Evolutionary conservation across 768 basidiomycete species (phyloP), one percentile per base, ranked within the genome.

Genomic region (Amanita molliuscula): DNA sequence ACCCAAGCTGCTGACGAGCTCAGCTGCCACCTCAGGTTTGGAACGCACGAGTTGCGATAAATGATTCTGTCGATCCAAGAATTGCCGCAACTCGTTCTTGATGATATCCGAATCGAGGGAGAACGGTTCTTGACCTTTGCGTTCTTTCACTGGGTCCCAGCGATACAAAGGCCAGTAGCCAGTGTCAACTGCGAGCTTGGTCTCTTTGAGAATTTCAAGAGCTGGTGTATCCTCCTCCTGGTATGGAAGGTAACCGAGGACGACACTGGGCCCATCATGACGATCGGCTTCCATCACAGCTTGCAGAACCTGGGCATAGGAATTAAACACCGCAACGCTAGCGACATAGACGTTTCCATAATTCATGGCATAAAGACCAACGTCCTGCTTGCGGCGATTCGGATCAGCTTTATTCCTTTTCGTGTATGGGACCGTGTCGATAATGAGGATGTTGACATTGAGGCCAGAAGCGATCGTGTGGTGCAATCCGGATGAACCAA

Each of bases 121-220:
- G 73, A 99, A 99, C 13, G 88, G 85, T 55, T 94, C 91, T 61
- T 82, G 74, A 36, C 85, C 85, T 38, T 65, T 67, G 21, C 65
- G 67, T 59, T 93, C 89, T 64, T 88, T 86, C 58, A 77, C 75
- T 0, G 96, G 96, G 65, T 99, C 84, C 94, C 95, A 99, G 50
- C 96, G 79, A 74, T 98, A 99, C 47, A 98, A 72, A 0, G 95
- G 95, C 96, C 96, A 98, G 68, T 94, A 95, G 2, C 95, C 95
- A 8, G 88, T 78, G 58, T 97, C 94, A 35, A 98, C 88, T 4
- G 95, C 95, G 44, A 92, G 77, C 63, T 98, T 99, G 21, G 94
- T 99, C 71, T 95, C 92, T 71, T 96, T 94, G 51, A 99, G 74
- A n/a, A 98, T 70, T 29, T 94, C 82, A 31, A 99, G 78, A 2